phyloP scores from a whole-genome alignment of 1,284 basidiomycete species.

The Trichosporon sp. region DNA sequence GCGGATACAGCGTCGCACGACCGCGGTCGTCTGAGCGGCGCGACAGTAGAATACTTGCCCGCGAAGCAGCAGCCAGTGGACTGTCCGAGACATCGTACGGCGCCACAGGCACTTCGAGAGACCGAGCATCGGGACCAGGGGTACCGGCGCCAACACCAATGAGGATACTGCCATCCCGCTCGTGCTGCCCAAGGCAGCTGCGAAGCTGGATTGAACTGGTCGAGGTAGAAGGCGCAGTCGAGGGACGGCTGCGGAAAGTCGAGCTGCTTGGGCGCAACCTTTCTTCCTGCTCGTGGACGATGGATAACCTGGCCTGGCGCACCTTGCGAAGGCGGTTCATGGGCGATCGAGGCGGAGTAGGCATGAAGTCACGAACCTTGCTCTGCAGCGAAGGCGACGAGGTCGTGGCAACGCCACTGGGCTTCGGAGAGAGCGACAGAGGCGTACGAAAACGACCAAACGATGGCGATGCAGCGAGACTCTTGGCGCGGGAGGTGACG shows the following conservation, averaged over 20 bases:
- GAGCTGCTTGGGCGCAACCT: neutral
- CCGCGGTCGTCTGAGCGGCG: neutral
- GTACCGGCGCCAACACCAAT: constrained; percentile 2
- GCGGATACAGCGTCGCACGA: neutral
- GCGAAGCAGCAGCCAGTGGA: neutral
- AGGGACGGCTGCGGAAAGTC: neutral
- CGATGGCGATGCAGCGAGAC: neutral
- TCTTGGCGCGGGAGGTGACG: neutral
- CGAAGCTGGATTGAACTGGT: neutral
- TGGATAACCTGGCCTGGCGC: constrained; percentile 8
- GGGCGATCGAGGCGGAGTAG: neutral
- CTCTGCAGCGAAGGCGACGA: neutral
- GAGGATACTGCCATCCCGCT: constrained; percentile 10
- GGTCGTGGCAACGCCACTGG: neutral
- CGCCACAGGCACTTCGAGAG: neutral
- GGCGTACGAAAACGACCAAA: neutral
- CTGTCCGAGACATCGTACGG: constrained; percentile 10
- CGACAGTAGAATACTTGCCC: neutral
- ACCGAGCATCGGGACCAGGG: neutral
- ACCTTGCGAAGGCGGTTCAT: neutral
- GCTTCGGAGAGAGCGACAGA: neutral
- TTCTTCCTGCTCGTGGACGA: constrained; percentile 12
- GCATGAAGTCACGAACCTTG: constrained; percentile 4
- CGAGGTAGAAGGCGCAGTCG: neutral
- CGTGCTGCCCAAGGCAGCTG: neutral